phyloP scores from a whole-genome alignment of 805 yeast genomes.

The Spencermartinsiella europaea region DNA sequence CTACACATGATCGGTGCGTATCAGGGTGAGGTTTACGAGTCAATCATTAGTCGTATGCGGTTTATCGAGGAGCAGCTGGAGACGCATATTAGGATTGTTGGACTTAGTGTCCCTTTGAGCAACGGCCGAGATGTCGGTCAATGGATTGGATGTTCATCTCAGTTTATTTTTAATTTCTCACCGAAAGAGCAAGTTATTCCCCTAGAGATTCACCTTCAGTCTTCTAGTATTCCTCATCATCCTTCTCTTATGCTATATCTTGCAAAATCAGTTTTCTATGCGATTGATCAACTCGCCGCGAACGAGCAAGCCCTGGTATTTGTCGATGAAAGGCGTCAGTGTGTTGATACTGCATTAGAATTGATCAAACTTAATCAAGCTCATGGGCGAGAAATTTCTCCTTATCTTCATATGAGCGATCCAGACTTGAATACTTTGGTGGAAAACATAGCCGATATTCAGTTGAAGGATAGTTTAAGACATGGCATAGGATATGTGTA shows the following conservation, averaged over 20 bases:
- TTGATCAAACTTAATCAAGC: slow-evolving; percentile 36
- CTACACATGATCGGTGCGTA: slow-evolving; percentile 60
- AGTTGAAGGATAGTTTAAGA: slow-evolving; percentile 40
- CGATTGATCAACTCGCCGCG: slow-evolving; percentile 33
- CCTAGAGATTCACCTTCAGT: slow-evolving; percentile 50
- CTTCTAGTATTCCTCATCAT: slow-evolving; percentile 41
- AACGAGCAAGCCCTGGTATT: slow-evolving; percentile 43
- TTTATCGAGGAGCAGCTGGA: slow-evolving; percentile 66
- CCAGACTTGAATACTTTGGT: slow-evolving; percentile 39
- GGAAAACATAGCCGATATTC: slow-evolving; percentile 42
- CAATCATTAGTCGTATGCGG: slow-evolving; percentile 62
- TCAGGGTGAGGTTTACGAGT: slow-evolving; percentile 64
- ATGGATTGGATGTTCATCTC: slow-evolving; percentile 73
- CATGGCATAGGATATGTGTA: slow-evolving; percentile 65
- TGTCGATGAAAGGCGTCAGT: slow-evolving; percentile 50
- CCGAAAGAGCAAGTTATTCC: slow-evolving; percentile 55
- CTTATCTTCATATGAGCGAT: slow-evolving; percentile 39
- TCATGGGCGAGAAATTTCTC: slow-evolving; percentile 31
- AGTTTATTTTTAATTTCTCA: slow-evolving; percentile 61
- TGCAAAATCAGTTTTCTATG: slow-evolving; percentile 44
- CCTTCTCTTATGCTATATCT: slow-evolving; percentile 49
- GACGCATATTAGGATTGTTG: slow-evolving; percentile 54
- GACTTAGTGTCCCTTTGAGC: slow-evolving; percentile 61
- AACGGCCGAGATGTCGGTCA: slow-evolving; percentile 74
- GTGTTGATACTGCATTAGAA: slow-evolving; percentile 48